Conservation (phyloP, 306 rosid genomes). For the Chamaecrista fasciculata region DNA sequence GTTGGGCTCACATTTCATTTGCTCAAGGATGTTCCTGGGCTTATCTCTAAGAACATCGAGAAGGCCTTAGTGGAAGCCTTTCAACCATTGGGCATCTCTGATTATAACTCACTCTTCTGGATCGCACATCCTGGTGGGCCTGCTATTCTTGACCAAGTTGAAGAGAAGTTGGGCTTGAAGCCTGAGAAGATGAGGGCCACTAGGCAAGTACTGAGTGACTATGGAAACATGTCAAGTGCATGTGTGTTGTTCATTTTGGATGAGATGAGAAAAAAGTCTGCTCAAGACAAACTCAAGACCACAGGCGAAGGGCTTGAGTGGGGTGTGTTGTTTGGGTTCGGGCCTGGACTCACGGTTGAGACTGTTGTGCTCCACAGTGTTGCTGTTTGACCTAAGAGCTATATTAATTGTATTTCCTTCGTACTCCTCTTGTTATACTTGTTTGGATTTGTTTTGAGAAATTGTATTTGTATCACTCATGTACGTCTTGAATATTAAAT, state of each 20-base stretch:
- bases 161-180: neutral
- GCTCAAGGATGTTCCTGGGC: neutral
- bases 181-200: neutral
- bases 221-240: neutral
- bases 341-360: neutral
- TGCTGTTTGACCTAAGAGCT: too few relatives aligned
- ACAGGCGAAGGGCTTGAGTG: neutral
- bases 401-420: too few relatives aligned
- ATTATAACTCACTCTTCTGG: constrained; percentile 7
- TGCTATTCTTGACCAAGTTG: neutral
- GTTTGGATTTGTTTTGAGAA: too few relatives aligned
- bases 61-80: neutral
- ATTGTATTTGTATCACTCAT: too few relatives aligned
- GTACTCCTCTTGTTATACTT: too few relatives aligned
- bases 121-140: neutral
- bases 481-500: too few relatives aligned
- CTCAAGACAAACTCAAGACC: neutral
- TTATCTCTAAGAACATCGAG: neutral
- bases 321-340: neutral
- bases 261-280: neutral
- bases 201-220: neutral
- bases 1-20: neutral
- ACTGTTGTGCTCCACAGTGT: neutral
- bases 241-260: neutral
- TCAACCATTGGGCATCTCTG: neutral